Evolutionary conservation across 2,329 filamentous ascomycete genomes (phyloP), one percentile per base, ranked within the genome.

Genomic region (Alternaria longipes): DNA sequence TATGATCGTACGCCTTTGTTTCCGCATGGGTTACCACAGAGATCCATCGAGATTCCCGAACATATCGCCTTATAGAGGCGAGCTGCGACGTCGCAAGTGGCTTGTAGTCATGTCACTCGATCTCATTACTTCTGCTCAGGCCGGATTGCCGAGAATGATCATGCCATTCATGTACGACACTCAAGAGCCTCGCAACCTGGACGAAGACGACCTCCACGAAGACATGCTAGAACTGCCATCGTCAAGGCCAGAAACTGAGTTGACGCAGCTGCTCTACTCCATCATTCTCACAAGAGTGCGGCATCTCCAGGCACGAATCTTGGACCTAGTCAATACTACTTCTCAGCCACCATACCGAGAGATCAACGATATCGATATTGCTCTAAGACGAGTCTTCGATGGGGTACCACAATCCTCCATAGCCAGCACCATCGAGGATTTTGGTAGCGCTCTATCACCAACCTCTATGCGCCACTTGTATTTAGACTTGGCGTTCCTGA

Each of bases 41-140:
- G 80, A 82, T 26, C 74, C 78, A 2, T 70, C 72, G 2, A 71
- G 75, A 14, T 77, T 79, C 54, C 49, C 71, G 3, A 73, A 77
- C 11, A 75, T 82, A 9, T 82, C 83, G 0, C 82, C 84, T 0
- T 90, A 86, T 62, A 82, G 87, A 62, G 83, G 83, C 3, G 86
- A 90, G 73, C 84, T 89, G 80, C 83, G 88, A 26, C 82, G 88
- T 4, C 83, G 88, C 8, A 71, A 89, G 0, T 90, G 87, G 85
- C 84, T 85, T 72, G 85, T 89, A 66, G 60, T 82, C 30, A 62
- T 78, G 42, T 74, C 78, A 11, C 54, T 81, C 6, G 81, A 82
- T 60, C 62, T 81, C 3, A 68, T 79, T 9, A 63, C 78, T 5
- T 81, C 80, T 0, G 69, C 73, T 5, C 76, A 81, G 51, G 63